Evolutionary conservation across 768 basidiomycete genomes (phyloP), one percentile per base, ranked within the genome.

Genomic region (Macrolepiota fuliginosa): DNA sequence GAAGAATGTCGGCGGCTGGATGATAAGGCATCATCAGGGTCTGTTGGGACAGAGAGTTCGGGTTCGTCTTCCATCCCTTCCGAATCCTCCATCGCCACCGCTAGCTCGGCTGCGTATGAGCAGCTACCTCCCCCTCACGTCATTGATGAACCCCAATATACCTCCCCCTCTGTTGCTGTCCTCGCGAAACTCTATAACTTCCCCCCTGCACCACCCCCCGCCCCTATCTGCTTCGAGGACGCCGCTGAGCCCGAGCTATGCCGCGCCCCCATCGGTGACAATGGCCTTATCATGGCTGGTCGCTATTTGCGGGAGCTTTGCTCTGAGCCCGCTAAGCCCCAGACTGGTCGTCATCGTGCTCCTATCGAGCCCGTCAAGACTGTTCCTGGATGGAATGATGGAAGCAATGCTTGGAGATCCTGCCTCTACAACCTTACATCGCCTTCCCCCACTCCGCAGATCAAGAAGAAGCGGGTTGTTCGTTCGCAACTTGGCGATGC

Each of bases 1-100:
- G 89, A 91, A 64, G 83, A 88, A 68, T 94, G 91, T 70, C 79
- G 83, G 62, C 71, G 86, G 45, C 74, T 75, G 42, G 91, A 93
- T 71, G 70, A 86, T 66, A 76, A 77, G 40, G 32, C 52, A 3
- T 61, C 59, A 12, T 54, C 52, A 3, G 47, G 47, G 2, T 42
- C 59, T 32, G 47, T 50, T 24, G 46, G 39, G 15, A 40, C 42
- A 13, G 40, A 56, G 32, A 53, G 49, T 27, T 46, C 45, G 15
- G 42, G 79, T 22, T 76, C 73, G 40, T 69, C 74, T 54, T 76
- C 78, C 12, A 80, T 81, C 3, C 68, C 76, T 52, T 74, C 75
- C 19, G 70, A 68, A 9, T 69, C 67, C 46, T 68, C 67, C 42
- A 62, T 64, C 51, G 69, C 71, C 45, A 66, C 71, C 37, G 62